Evolutionary conservation across 768 basidiomycete genomes (phyloP).

Genomic region (Leccinum obscurum): DNA sequence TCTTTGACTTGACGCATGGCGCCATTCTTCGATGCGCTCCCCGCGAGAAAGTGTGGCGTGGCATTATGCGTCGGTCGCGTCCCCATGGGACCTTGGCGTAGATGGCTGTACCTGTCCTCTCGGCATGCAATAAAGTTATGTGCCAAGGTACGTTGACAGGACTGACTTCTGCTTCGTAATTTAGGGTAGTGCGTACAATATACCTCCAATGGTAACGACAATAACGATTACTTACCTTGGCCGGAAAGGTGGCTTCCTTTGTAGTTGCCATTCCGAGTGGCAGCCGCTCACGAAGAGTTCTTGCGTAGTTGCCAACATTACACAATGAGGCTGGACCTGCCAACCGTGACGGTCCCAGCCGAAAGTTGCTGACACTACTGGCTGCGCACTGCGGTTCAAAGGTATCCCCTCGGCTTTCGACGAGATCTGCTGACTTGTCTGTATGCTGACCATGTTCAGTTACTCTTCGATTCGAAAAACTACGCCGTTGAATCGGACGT

Average conservation of each 20-base stretch:
- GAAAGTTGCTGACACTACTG: slow-evolving; percentile 6
- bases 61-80: neutral
- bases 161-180: slow-evolving; percentile 9
- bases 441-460: neutral
- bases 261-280: slow-evolving; percentile 13
- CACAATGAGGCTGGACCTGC: neutral
- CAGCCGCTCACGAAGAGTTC: slow-evolving; percentile 4
- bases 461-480: neutral
- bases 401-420: neutral
- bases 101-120: slow-evolving; percentile 1
- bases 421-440: slow-evolving; percentile 1
- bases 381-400: neutral
- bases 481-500: neutral
- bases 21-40: slow-evolving; percentile 29
- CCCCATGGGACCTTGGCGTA: neutral
- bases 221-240: slow-evolving; percentile 22
- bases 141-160: neutral
- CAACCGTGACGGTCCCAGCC: neutral
- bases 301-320: slow-evolving; percentile 4
- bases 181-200: neutral
- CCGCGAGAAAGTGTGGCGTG: neutral
- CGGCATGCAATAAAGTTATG: slow-evolving; percentile 11
- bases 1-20: slow-evolving; percentile 26
- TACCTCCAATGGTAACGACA: slow-evolving; percentile 17
- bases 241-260: slow-evolving; percentile 13